A percentile compares a stretch with the other conserved stretches of the same genome.
phyloP scores from a whole-genome alignment of 2,329 filamentous ascomycete genomes.

The Microsporum canis region DNA sequence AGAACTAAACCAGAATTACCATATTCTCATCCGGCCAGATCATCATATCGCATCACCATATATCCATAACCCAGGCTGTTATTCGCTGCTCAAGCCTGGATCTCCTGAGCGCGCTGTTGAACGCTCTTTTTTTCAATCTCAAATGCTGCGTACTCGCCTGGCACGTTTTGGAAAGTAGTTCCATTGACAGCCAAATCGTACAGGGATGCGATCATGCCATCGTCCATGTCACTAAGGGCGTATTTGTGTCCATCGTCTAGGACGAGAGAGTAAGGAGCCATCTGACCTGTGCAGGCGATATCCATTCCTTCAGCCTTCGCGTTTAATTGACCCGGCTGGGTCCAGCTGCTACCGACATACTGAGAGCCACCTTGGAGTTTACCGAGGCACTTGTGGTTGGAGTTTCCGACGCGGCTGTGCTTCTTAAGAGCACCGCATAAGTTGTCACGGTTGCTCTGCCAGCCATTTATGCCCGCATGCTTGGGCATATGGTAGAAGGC shows the following conservation, averaged over 20 bases:
- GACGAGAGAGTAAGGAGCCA: neutral
- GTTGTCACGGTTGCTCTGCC: neutral
- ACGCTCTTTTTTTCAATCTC: neutral
- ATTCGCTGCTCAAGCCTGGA: too few species aligned
- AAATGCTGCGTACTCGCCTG: neutral
- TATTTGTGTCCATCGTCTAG: neutral
- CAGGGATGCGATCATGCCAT: neutral
- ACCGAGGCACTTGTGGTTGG: neutral
- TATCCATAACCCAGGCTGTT: too few species aligned
- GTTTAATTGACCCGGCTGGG: neutral
- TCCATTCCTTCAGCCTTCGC: neutral
- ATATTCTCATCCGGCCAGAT: too few species aligned
- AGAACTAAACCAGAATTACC: too few species aligned
- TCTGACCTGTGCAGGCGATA: neutral
- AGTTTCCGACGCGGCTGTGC: neutral
- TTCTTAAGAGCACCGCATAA: neutral
- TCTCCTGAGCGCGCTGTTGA: neutral
- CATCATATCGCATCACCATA: too few species aligned
- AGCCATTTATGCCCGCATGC: neutral
- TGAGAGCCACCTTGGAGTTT: neutral
- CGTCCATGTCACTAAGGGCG: neutral
- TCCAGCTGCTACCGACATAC: constrained; percentile 1
- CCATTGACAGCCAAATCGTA: neutral
- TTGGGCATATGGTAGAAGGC: neutral
- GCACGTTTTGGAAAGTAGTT: neutral